Conservation (phyloP, 352 stramenopile genomes). For the Blastocystis sp. region DNA sequence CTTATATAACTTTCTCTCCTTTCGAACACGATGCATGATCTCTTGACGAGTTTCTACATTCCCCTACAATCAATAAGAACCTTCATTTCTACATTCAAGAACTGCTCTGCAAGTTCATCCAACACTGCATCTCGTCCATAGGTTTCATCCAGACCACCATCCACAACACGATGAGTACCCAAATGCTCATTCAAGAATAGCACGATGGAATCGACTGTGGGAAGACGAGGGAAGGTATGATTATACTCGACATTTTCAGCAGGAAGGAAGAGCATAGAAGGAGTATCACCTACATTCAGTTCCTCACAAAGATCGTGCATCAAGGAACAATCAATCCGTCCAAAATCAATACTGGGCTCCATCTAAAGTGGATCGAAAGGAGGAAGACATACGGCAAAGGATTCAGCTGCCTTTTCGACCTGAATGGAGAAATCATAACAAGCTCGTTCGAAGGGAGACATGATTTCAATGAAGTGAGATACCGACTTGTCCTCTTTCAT, state of each 20-base stretch:
- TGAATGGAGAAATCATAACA: conserved; percentile 58
- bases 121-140: conserved; percentile 13
- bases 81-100: background rate
- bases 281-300: background rate
- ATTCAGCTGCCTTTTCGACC: conserved; percentile 51
- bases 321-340: conserved; percentile 57
- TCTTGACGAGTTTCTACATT: background rate
- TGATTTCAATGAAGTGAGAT: conserved; percentile 54
- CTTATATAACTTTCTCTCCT: conserved; percentile 6
- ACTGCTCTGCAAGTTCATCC: conserved; percentile 8
- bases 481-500: conserved; percentile 1
- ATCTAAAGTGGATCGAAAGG: background rate
- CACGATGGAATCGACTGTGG: conserved; percentile 19
- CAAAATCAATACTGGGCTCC: conserved; percentile 52
- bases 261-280: conserved; percentile 24
- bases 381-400: conserved; percentile 12
- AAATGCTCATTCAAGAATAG: conserved; percentile 27
- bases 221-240: background rate
- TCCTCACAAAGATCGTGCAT: conserved; percentile 52
- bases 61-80: background rate
- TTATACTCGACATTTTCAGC: conserved; percentile 38
- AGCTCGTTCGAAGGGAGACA: conserved; percentile 12
- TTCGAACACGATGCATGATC: conserved; percentile 12
- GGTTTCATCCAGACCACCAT: conserved; percentile 27
- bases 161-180: background rate